These are phyloP conservation scores for Lipomyces oligophaga DNA, from an alignment of 805 yeast species.

Conservation along the genomic window DNA sequence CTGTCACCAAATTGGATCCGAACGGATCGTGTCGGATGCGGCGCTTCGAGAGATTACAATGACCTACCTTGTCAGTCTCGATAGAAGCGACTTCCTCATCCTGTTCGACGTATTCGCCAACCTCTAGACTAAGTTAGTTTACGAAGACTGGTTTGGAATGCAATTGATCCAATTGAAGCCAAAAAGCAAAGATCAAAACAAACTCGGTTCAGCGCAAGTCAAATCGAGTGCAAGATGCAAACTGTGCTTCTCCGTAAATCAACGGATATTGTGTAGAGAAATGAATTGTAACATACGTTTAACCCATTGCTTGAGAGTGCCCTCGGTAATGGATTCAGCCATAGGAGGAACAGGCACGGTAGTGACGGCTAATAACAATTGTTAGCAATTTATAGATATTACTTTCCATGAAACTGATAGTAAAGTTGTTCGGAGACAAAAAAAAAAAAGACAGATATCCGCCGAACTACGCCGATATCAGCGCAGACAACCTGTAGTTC, in stretches of 20 bases:
- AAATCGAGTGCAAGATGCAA: not conserved
- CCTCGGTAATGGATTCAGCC: conserved; percentile 98
- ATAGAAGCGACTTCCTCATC: conserved; percentile 95
- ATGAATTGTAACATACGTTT: conserved; percentile 32
- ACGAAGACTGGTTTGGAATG: not conserved
- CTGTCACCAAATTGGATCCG: too few species aligned
- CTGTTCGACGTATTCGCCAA: conserved; percentile 80
- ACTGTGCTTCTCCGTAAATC: not conserved
- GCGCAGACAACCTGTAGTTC: too few species aligned
- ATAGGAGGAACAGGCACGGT: conserved; percentile 89
- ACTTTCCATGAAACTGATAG: too few species aligned
- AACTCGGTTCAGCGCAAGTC: too few species aligned
- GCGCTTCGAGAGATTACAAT: not conserved
- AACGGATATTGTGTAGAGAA: not conserved
- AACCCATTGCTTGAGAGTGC: conserved; percentile 66
- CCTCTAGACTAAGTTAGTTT: conserved; percentile 47
- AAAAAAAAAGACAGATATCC: not conserved
- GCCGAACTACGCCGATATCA: too few species aligned
- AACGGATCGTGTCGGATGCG: not conserved
- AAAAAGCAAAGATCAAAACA: not conserved
- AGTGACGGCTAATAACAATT: conserved; percentile 32
- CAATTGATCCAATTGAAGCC: not conserved
- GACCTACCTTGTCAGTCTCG: conserved; percentile 75
- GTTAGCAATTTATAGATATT: too few species aligned
- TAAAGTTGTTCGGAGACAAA: conserved; percentile 2